Conservation (phyloP, 371 early-diverging fungal genomes). For the Mucor indicus region DNA sequence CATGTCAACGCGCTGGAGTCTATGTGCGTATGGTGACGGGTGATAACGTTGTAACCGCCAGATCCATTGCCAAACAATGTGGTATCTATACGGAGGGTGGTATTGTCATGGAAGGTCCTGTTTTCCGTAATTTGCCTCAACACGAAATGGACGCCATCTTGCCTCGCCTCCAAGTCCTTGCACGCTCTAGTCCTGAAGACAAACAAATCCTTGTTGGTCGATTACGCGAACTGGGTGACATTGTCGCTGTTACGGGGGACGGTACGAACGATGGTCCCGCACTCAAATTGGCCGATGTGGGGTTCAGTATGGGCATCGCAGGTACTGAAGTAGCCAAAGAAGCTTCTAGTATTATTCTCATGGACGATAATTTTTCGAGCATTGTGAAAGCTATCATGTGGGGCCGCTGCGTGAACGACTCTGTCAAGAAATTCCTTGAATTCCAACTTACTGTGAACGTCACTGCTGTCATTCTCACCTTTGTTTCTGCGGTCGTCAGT, state of each 20-base stretch:
- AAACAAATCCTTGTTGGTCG: conserved; percentile 64
- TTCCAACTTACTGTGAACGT: conserved; percentile 76
- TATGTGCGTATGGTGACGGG: conserved; percentile 82
- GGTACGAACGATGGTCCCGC: conserved; percentile 76
- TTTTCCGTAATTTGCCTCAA: conserved; percentile 54
- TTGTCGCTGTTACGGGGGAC: conserved; percentile 78
- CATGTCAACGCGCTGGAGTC: conserved; percentile 72
- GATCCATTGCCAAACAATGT: conserved; percentile 65
- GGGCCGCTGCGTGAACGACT: conserved; percentile 74
- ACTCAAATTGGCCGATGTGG: conserved; percentile 72
- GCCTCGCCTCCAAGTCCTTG: conserved; percentile 67
- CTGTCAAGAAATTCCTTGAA: conserved; percentile 73
- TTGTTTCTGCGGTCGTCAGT: conserved; percentile 53
- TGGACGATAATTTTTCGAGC: conserved; percentile 75
- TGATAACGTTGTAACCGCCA: conserved; percentile 70
- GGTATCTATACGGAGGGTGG: conserved; percentile 62
- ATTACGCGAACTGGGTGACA: conserved; percentile 59
- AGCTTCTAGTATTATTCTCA: conserved; percentile 70
- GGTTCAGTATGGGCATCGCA: conserved; percentile 75
- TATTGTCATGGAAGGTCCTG: conserved; percentile 65
- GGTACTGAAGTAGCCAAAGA: conserved; percentile 80
- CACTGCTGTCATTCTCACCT: conserved; percentile 61
- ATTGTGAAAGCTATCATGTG: conserved; percentile 72
- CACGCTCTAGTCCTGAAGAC: conserved; percentile 68
- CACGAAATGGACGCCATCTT: conserved; percentile 57